Evolutionary conservation across 805 yeast genomes (phyloP).

Genomic region (Barnettozyma sucrosica): DNA sequence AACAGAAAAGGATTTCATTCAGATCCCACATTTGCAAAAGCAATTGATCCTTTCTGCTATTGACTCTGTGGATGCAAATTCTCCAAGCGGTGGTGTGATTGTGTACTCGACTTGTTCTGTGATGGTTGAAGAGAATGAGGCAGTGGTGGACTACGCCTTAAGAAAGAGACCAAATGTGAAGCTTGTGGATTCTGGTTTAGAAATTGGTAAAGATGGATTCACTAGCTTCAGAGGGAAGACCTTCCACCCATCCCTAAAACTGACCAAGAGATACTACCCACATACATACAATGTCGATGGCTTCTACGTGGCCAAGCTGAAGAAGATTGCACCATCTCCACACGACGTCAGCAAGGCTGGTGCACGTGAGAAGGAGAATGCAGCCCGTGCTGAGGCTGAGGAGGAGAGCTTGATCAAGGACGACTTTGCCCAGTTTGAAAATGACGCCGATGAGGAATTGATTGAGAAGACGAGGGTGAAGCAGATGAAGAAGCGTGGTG

Average conservation of each 20-base stretch:
- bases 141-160: conserved; percentile 96
- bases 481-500: conserved; percentile 62
- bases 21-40: conserved; percentile 94
- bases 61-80: conserved; percentile 92
- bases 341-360: conserved; percentile 83
- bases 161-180: conserved; percentile 95
- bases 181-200: conserved; percentile 86
- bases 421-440: conserved; percentile 74
- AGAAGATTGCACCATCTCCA: conserved; percentile 82
- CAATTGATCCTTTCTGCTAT: conserved; percentile 91
- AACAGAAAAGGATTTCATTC: conserved; percentile 93
- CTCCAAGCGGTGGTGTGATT: conserved; percentile 86
- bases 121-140: conserved; percentile 96
- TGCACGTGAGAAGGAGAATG: conserved; percentile 76
- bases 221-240: conserved; percentile 89
- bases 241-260: conserved; percentile 66
- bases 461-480: conserved; percentile 65
- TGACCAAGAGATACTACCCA: conserved; percentile 95
- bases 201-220: conserved; percentile 94
- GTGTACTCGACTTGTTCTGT: conserved; percentile 98
- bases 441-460: conserved; percentile 66
- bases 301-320: conserved; percentile 93
- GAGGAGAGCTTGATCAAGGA: conserved; percentile 75
- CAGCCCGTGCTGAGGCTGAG: conserved; percentile 76
- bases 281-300: conserved; percentile 99